Percentiles rank a stretch among this genome's conserved stretches.
Conservation (phyloP, 345 rosid genomes). For the Corymbia maculata region DNA sequence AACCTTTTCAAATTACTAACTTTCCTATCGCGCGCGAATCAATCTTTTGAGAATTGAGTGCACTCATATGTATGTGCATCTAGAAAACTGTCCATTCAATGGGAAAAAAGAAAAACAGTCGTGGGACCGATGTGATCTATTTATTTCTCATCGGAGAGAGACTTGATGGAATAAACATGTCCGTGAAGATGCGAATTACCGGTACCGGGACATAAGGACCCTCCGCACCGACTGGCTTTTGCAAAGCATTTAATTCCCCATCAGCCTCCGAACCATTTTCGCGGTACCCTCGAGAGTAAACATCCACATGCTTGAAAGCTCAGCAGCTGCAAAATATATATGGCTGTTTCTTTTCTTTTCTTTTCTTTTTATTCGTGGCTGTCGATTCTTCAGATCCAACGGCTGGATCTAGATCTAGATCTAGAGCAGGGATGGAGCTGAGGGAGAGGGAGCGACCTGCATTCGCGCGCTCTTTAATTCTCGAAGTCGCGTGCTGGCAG, state of each 20-base stretch:
- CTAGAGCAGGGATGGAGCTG: not conserved
- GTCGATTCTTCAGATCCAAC: not conserved
- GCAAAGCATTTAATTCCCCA: not conserved
- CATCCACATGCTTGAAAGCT: not conserved
- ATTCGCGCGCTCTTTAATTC: not conserved
- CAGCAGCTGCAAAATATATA: not conserved
- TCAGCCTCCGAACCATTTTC: not conserved
- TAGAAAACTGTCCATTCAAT: not conserved
- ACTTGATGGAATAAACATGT: not conserved
- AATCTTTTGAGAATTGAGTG: not conserved
- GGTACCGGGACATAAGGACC: not conserved
- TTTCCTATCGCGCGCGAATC: not conserved
- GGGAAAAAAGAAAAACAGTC: not conserved
- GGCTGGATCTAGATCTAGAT: not conserved
- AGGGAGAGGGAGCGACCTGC: not conserved
- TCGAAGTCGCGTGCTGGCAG: not conserved
- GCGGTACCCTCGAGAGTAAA: not conserved
- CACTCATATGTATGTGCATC: fast-evolving
- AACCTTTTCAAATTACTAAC: not conserved
- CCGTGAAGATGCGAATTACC: not conserved
- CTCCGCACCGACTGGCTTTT: not conserved
- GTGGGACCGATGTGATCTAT: not conserved
- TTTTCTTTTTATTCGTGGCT: not conserved
- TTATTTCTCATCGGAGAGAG: not conserved
- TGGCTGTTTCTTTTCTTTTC: not conserved